Conservation (phyloP, 345 rosid species). For the Litchi chinensis region DNA sequence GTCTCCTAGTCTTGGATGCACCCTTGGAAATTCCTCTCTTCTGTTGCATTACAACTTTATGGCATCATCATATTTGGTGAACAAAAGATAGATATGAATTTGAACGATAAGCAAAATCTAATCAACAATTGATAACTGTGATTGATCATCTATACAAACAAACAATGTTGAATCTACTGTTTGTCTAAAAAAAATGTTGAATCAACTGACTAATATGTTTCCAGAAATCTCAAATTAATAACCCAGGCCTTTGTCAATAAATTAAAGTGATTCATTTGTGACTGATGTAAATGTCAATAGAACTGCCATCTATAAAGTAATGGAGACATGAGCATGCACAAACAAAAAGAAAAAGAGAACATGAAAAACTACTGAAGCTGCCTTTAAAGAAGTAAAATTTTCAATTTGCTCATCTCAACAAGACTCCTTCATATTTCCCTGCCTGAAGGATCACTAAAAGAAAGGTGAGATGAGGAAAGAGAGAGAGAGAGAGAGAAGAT, state of each 20-base stretch:
- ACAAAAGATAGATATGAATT: background rate
- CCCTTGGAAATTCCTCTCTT: slow-evolving; percentile 54
- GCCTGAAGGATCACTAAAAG: background rate
- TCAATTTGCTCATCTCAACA: background rate
- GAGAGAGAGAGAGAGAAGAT: background rate
- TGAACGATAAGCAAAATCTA: background rate
- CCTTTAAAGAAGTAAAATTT: background rate
- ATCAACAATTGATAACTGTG: background rate
- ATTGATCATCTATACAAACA: background rate
- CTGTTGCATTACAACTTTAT: slow-evolving; percentile 41
- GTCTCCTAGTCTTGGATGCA: slow-evolving; percentile 36
- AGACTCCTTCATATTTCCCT: background rate
- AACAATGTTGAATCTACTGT: background rate
- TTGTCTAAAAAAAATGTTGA: background rate
- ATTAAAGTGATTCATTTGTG: background rate
- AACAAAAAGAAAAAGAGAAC: background rate
- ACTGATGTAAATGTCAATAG: background rate
- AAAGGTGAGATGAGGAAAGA: background rate
- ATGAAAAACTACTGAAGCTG: background rate
- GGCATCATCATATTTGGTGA: slow-evolving; percentile 11
- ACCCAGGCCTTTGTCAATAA: background rate
- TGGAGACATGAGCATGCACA: background rate
- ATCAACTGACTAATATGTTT: background rate
- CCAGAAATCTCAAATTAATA: background rate
- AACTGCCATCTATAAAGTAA: background rate